phyloP scores from a whole-genome alignment of 495 filamentous ascomycete genomes.

The Penicillium samsonianum region DNA sequence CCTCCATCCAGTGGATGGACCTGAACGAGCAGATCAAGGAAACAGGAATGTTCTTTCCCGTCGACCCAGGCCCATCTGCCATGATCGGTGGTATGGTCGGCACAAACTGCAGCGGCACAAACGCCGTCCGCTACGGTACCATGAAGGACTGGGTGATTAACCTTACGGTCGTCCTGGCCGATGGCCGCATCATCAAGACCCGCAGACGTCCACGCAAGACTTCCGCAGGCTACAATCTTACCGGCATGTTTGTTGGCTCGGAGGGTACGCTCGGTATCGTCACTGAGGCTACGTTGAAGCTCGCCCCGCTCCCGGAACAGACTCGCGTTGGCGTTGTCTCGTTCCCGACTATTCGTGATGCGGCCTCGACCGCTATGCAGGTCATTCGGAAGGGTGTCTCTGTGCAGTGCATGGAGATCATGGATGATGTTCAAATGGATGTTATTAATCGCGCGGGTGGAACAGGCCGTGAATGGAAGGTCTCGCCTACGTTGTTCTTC shows the following conservation, averaged over 20 bases:
- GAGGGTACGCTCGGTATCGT: constrained; percentile 91
- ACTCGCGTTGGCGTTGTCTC: constrained; percentile 82
- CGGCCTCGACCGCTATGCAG: constrained; percentile 76
- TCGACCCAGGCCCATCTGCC: constrained; percentile 70
- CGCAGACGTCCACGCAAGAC: constrained; percentile 63
- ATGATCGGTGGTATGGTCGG: constrained; percentile 97
- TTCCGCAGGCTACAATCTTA: constrained; percentile 85
- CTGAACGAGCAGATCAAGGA: constrained; percentile 77
- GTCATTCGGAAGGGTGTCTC: constrained; percentile 80
- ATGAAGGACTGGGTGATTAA: constrained; percentile 96
- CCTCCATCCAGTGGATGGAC: constrained; percentile 87
- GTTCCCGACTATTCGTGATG: constrained; percentile 75
- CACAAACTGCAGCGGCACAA: constrained; percentile 91
- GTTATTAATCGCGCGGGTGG: constrained; percentile 81
- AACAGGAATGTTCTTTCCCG: constrained; percentile 83
- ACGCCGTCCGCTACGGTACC: constrained; percentile 90
- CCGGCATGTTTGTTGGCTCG: constrained; percentile 82
- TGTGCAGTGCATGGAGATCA: constrained; percentile 85
- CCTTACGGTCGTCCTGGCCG: constrained; percentile 88
- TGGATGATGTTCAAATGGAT: constrained; percentile 93
- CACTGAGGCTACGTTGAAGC: constrained; percentile 82
- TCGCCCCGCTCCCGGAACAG: constrained; percentile 74
- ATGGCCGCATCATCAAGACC: constrained; percentile 91
- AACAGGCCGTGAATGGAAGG: constrained; percentile 71
- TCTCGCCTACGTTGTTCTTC: constrained; percentile 88